phyloP scores from a whole-genome alignment of 345 rosid species.

The Garcia nutans region DNA sequence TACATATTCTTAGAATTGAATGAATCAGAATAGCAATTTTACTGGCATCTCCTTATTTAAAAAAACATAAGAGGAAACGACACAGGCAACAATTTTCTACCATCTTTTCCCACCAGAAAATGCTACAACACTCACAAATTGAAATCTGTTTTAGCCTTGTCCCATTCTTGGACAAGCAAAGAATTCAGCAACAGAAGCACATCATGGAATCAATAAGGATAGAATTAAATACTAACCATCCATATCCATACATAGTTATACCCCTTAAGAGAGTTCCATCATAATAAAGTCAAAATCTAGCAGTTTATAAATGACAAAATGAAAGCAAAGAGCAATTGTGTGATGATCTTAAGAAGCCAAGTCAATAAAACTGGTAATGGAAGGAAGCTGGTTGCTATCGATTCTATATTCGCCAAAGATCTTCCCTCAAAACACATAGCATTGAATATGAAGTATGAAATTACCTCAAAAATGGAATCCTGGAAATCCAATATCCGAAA shows the following conservation, averaged over 20 bases:
- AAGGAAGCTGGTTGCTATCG: not conserved
- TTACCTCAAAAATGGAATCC: slow-evolving; percentile 74
- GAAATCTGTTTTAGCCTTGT: not conserved
- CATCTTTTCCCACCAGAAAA: not conserved
- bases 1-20: not conserved
- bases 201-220: not conserved
- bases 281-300: not conserved
- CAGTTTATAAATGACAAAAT: not conserved
- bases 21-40: not conserved
- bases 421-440: not conserved
- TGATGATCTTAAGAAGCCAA: not conserved
- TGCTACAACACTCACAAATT: not conserved
- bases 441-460: not conserved
- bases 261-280: not conserved
- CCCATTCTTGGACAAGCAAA: not conserved
- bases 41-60: not conserved
- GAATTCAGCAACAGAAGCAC: not conserved
- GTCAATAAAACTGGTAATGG: slow-evolving; percentile 2
- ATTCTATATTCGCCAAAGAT: not conserved
- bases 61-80: not conserved
- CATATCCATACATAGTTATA: not conserved
- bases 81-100: not conserved
- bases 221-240: not conserved
- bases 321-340: not conserved
- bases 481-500: slow-evolving; percentile 85